phyloP scores from a whole-genome alignment of 768 basidiomycete genomes.

The Pleurotus citrinopileatus region DNA sequence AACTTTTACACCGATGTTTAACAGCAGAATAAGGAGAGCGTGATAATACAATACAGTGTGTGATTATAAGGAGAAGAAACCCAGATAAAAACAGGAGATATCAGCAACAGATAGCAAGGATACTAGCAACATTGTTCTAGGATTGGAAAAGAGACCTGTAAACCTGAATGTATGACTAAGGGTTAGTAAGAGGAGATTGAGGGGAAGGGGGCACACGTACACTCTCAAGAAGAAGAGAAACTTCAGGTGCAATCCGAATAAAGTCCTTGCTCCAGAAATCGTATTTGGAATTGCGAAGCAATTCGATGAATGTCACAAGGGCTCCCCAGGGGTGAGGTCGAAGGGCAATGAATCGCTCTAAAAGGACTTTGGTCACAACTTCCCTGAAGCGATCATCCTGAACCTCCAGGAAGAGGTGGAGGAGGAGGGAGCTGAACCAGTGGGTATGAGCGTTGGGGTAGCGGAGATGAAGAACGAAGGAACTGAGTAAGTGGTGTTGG shows the following conservation, averaged over 20 bases:
- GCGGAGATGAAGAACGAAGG: slow-evolving; percentile 92
- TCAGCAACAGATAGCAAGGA: slow-evolving; percentile 79
- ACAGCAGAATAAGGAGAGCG: slow-evolving; percentile 49
- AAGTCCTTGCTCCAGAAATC: slow-evolving; percentile 91
- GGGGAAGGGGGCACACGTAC: slow-evolving; percentile 40
- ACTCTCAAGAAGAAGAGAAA: slow-evolving; percentile 80
- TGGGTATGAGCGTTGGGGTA: slow-evolving; percentile 98
- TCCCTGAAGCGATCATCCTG: slow-evolving; percentile 77
- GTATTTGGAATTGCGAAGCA: slow-evolving; percentile 87
- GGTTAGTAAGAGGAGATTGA: slow-evolving; percentile 8
- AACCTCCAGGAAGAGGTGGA: slow-evolving; percentile 83
- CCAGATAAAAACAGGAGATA: slow-evolving; percentile 69
- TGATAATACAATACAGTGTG: slow-evolving; percentile 89
- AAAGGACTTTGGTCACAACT: slow-evolving; percentile 82
- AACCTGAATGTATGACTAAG: slow-evolving; percentile 48
- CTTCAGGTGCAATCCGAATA: slow-evolving; percentile 81
- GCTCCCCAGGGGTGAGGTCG: slow-evolving; percentile 98
- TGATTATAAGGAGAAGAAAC: slow-evolving; percentile 51
- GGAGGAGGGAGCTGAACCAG: slow-evolving; percentile 92
- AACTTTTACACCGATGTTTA: slow-evolving; percentile 32
- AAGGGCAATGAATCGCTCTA: slow-evolving; percentile 92
- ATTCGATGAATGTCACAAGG: slow-evolving; percentile 88
- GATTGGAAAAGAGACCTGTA: slow-evolving; percentile 75
- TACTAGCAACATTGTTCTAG: slow-evolving; percentile 64
- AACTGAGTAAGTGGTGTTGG: slow-evolving; percentile 90